These are phyloP conservation scores for Phytophthora niederhauseri DNA, from an alignment of 352 stramenopile species.

Conservation along the genomic window DNA sequence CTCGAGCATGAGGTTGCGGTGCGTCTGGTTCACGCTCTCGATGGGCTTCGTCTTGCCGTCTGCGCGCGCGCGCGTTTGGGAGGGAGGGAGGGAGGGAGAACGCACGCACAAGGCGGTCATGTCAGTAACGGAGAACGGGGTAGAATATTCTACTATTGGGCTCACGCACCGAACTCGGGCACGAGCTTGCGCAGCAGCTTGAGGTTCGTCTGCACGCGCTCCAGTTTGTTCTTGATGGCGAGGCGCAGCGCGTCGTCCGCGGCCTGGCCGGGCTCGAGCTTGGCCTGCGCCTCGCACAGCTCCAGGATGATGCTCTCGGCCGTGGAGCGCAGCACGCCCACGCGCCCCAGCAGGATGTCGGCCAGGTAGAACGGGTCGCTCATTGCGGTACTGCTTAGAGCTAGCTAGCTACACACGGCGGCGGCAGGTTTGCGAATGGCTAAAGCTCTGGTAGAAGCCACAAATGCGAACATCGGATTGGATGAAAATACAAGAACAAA, in stretches of 20 bases:
- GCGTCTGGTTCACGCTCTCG: conserved; percentile 83
- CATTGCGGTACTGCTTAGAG: conserved; percentile 42
- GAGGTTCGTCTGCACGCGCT: conserved; percentile 88
- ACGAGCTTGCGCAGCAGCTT: conserved; percentile 85
- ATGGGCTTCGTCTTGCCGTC: conserved; percentile 90
- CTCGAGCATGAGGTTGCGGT: conserved; percentile 90
- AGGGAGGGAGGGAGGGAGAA: no score
- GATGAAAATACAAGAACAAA: conserved; percentile 27
- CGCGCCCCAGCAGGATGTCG: conserved; percentile 83
- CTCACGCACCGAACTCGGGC: conserved; percentile 71
- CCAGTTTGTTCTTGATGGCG: conserved; percentile 84
- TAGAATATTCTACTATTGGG: neutral
- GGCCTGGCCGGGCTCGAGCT: conserved; percentile 53
- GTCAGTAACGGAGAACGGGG: no score
- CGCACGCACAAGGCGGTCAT: no score
- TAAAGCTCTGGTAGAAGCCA: neutral
- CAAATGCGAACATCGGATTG: conserved; percentile 26
- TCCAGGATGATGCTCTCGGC: conserved; percentile 88
- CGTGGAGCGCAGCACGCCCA: conserved; percentile 84
- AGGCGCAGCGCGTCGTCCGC: conserved; percentile 75
- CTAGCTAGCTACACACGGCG: neutral
- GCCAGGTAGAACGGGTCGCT: conserved; percentile 89
- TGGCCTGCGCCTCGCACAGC: conserved; percentile 72
- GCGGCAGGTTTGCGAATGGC: conserved; percentile 12
- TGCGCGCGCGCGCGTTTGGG: conserved; percentile 20